phyloP scores from a whole-genome alignment of 208 protist species.

The Trypanosoma boissoni region DNA sequence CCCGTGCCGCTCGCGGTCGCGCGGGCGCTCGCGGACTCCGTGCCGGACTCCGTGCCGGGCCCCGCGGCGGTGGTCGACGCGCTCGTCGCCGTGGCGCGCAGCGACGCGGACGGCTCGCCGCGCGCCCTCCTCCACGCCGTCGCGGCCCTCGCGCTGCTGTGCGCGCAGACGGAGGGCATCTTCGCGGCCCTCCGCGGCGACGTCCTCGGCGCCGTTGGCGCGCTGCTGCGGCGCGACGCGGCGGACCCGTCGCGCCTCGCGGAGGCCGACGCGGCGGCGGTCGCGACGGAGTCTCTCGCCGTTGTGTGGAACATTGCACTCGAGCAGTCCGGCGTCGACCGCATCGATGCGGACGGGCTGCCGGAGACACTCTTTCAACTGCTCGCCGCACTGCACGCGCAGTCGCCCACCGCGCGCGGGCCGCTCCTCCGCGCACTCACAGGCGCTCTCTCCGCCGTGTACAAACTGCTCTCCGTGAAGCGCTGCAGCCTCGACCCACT shows the following conservation, averaged over 20 bases:
- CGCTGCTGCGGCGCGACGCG: constrained; percentile 2
- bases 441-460: constrained; percentile 65
- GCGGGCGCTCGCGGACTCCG: too few species aligned
- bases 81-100: background rate
- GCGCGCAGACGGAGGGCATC: background rate
- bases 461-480: constrained; percentile 74
- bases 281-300: constrained; percentile 31
- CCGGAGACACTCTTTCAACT: constrained; percentile 46
- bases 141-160: background rate
- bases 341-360: constrained; percentile 32
- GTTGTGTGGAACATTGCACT: constrained; percentile 57
- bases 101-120: constrained; percentile 6
- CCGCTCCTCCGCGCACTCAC: constrained; percentile 56
- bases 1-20: background rate
- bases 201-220: background rate
- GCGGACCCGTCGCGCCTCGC: background rate
- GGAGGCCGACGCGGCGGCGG: background rate
- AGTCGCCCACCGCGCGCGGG: constrained; percentile 8
- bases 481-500: constrained; percentile 26
- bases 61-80: constrained; percentile 17
- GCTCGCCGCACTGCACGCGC: constrained; percentile 22
- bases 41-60: background rate
- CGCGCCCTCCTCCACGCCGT: constrained; percentile 4
- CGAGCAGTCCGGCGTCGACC: constrained; percentile 44
- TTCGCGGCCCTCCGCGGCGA: background rate